These are phyloP conservation scores for Nicotiana tabacum DNA, from an alignment of 257 asterid genomes.

Conservation along the genomic window DNA sequence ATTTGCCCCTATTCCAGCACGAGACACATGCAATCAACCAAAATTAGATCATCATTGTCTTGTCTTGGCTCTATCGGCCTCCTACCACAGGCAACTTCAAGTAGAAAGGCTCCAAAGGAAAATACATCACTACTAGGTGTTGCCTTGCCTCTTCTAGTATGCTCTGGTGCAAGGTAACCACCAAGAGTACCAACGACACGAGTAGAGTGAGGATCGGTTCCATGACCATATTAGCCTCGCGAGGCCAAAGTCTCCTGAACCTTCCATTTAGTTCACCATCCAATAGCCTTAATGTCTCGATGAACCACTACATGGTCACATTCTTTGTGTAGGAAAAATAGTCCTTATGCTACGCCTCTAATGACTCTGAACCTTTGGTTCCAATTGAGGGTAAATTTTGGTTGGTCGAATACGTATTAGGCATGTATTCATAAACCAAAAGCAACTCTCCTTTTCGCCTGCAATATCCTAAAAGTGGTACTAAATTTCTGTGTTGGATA, in stretches of 20 bases:
- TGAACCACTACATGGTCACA: background rate
- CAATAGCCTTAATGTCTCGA: background rate
- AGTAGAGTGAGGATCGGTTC: background rate
- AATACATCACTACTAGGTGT: conserved; percentile 7
- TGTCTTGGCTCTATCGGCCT: background rate
- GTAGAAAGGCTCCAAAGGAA: conserved; percentile 3
- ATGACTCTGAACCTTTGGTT: conserved; percentile 3
- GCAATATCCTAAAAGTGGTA: background rate
- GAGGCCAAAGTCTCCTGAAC: background rate
- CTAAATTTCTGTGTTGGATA: background rate
- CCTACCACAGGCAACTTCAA: conserved; percentile 5
- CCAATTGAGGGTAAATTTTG: background rate
- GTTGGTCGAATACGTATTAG: background rate
- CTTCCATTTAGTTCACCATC: background rate
- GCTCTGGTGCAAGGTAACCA: conserved; percentile 10
- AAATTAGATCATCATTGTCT: background rate
- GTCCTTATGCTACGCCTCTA: background rate
- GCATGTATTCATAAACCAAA: conserved; percentile 2
- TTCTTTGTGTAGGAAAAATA: background rate
- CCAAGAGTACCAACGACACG: conserved; percentile 7
- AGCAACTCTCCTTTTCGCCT: background rate
- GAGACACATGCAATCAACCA: background rate
- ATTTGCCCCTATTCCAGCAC: background rate
- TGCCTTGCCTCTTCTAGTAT: background rate
- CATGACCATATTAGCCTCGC: conserved; percentile 4